Evolutionary conservation across 495 filamentous ascomycete species (phyloP), one percentile per base, ranked within the genome.

Genomic region (Oleoguttula mirabilis): DNA sequence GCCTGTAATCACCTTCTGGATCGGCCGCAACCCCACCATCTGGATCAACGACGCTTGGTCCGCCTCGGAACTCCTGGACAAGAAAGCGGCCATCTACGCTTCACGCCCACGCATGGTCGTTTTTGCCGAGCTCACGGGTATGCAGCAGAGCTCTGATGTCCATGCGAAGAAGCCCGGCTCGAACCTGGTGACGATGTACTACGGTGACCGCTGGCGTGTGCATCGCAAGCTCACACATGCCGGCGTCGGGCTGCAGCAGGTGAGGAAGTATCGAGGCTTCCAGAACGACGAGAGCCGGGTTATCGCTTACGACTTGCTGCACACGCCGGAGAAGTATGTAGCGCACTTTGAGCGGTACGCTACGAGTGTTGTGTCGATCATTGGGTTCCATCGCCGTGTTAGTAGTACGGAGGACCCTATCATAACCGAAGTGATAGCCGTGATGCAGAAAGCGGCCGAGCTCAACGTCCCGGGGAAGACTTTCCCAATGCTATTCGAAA

Each of bases 41-140:
- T 80, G 76, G 75, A 71, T 76, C 43, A 76, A 77, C 53, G 74
- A 80, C 48, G 74, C 73, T 0, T 76, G 73, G 74, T 49, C 63
- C 11, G 75, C 76, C 0, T 69, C 68, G 3, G 57, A 60, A 28
- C 36, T 62, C 10, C 62, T 77, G 25, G 73, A 77, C 34, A 75
- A 74, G 53, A 66, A 68, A 36, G 72, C 73, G 0, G 65, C 63
- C 1, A 69, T 74, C 36, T 77, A 75, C 51, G 60, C 66, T 3
- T 75, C 72, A 1, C 60, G 59, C 3, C 59, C 59, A 4, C 41
- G 55, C 0, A 60, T 60, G 57, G 43, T 74, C 3, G 71, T 77
- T 10, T 74, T 76, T 34, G 73, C 66, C n/a, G 75, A 79, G 55
- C 60, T 78, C 1, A 46, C 42, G 55, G 62, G 32, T 60, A 70